These are phyloP conservation scores for Mucor velutinosus DNA, from an alignment of 371 early-diverging fungal genomes.

Conservation along the genomic window DNA sequence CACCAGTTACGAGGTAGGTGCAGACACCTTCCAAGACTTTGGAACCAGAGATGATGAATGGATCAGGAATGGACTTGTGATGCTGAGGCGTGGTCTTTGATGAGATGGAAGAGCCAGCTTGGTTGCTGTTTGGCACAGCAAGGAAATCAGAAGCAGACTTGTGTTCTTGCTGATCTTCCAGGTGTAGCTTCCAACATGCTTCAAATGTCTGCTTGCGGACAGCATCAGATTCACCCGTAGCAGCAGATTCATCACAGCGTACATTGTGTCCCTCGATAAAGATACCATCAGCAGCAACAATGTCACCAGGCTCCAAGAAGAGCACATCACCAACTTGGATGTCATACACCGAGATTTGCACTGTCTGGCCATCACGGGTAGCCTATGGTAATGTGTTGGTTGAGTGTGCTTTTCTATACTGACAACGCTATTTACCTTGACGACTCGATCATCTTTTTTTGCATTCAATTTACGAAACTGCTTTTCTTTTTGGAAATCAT, in stretches of 20 bases:
- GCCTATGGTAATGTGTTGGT: slow-evolving; percentile 54
- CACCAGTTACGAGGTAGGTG: slow-evolving; percentile 65
- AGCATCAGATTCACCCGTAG: slow-evolving; percentile 91
- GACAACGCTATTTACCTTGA: too few species aligned
- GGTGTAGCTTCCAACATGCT: slow-evolving; percentile 19
- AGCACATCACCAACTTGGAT: slow-evolving; percentile 90
- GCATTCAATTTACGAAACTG: slow-evolving; percentile 85
- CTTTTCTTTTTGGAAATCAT: slow-evolving; percentile 86
- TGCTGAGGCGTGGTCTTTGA: neutral
- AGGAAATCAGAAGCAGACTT: slow-evolving; percentile 1
- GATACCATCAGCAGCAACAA: slow-evolving; percentile 89
- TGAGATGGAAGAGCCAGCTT: neutral
- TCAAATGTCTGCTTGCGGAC: slow-evolving; percentile 59
- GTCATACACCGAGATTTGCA: slow-evolving; percentile 82
- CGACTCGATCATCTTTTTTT: slow-evolving; percentile 80
- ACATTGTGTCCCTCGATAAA: slow-evolving; percentile 83
- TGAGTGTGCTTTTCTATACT: neutral
- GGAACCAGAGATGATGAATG: slow-evolving; percentile 74
- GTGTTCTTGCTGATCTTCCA: neutral
- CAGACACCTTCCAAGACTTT: slow-evolving; percentile 82
- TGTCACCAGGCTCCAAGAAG: slow-evolving; percentile 92
- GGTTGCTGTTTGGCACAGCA: slow-evolving; percentile 3
- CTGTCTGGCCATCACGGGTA: slow-evolving; percentile 73
- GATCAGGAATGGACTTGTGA: slow-evolving; percentile 48
- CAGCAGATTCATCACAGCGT: slow-evolving; percentile 87